Base-by-base conservation (phyloP, 768 basidiomycete species). In the Floccularia luteovirens region DNA sequence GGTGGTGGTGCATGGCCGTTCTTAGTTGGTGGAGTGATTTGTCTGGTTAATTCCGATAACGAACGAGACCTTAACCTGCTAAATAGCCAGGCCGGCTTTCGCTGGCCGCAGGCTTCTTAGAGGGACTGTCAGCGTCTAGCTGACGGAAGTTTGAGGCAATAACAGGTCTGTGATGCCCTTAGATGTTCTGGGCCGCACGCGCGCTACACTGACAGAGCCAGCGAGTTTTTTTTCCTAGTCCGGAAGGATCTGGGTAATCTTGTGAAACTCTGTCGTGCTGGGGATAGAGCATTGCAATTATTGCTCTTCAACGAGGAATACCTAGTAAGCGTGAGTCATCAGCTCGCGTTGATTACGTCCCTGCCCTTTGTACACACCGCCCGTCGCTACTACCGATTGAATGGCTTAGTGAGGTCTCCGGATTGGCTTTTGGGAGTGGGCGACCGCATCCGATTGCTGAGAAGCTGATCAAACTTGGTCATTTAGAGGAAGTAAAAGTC, bases 21-120 rank as follows among this genome's bases (percentile, higher is more conserved):
- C 79, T 82, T 83, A 82, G 80, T 83, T 83, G 74, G 77, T 67
- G 82, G 82, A 87, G 83, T 85, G 85, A 87, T 86, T 87, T 87
- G 85, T 88, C 86, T 87, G 85, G 83, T 86, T 87, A 86, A 88
- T 86, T 86, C 81, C 77, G 82, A 87, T 86, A 85, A 85, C 77
- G 78, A 87, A 84, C 75, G 82, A 87, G 82, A 87, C 84, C 80
- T 83, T 82, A 79, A 80, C 80, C 79, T 84, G 82, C 84, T 85
- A 82, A 86, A 84, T 87, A 86, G 82, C 72, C 80, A 69, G 77
- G 74, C 72, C 62, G 74, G 71, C 78, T 76, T 75, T 70, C 49
- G 80, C 74, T 79, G 77, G 77, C 74, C 72, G 70, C 65, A 53
- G 75, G 72, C 80, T 83, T 86, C 80, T 84, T 83, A 83, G 79